Evolutionary conservation across 805 yeast genomes (phyloP).

Genomic region (Suhomyces kilbournensis): DNA sequence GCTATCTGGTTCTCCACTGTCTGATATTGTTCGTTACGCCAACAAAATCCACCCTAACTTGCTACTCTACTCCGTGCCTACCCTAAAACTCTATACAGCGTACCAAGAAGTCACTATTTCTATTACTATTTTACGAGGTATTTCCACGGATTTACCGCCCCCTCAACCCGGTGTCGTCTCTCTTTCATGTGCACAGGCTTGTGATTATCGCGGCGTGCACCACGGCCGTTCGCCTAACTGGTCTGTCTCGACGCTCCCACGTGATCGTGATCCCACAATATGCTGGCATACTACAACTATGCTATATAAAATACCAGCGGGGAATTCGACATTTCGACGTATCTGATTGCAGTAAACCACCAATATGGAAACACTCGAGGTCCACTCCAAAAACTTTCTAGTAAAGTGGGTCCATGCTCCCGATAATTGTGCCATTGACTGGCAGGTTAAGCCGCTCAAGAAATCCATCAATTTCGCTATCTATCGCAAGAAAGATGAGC

Average conservation of each 20-base stretch:
- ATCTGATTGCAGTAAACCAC: background rate
- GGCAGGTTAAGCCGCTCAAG: conserved; percentile 76
- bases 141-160: too few relatives aligned
- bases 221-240: background rate
- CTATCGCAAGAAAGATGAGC: conserved; percentile 31
- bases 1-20: too few relatives aligned
- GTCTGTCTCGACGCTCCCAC: background rate
- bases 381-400: conserved; percentile 83
- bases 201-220: background rate
- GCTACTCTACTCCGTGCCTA: background rate
- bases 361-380: conserved; percentile 85
- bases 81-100: too few relatives aligned
- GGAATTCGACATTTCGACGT: background rate
- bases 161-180: too few relatives aligned
- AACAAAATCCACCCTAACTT: too few relatives aligned
- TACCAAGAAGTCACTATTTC: too few relatives aligned
- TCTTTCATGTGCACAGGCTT: background rate
- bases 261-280: background rate
- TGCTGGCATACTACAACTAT: background rate
- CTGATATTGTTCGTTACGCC: too few relatives aligned
- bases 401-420: conserved; percentile 89
- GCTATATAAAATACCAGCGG: background rate
- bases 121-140: too few relatives aligned
- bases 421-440: conserved; percentile 60
- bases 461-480: conserved; percentile 41